Percentiles rank a stretch among this genome's conserved stretches.
These are phyloP conservation scores for Colletotrichum agaves DNA, from an alignment of 2,329 filamentous ascomycete species.

Conservation along the genomic window DNA sequence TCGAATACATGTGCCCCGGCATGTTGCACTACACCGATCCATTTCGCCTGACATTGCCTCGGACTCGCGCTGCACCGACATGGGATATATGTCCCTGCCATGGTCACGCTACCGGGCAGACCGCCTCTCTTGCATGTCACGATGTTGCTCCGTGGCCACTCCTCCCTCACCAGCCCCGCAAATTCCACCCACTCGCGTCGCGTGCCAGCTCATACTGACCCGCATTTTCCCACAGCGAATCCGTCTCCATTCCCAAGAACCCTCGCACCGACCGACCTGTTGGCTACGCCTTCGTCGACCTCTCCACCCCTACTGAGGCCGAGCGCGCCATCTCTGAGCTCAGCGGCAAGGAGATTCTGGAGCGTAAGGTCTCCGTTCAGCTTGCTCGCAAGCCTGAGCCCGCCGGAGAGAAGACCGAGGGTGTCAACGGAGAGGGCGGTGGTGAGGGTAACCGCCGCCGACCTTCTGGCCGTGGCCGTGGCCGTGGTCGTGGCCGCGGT, in stretches of 20 bases:
- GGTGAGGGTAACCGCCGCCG: conserved; percentile 74
- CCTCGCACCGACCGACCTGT: conserved; percentile 98
- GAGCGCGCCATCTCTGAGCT: conserved; percentile 95
- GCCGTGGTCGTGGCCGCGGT: conserved; percentile 75
- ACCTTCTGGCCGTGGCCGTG: conserved; percentile 72
- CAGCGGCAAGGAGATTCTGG: conserved; percentile 96
- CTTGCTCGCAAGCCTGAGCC: conserved; percentile 97
- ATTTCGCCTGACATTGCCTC: neutral
- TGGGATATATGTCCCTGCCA: neutral
- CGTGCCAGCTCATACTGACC: conserved; percentile 37
- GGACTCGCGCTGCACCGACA: neutral
- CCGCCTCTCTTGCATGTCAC: conserved; percentile 22
- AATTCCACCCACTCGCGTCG: conserved; percentile 35
- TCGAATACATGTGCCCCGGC: neutral
- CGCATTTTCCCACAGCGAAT: conserved; percentile 73
- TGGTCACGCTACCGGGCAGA: conserved; percentile 7
- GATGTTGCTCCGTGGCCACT: conserved; percentile 36
- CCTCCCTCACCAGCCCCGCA: conserved; percentile 32
- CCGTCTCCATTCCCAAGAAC: conserved; percentile 99
- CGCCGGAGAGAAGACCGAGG: conserved; percentile 79
- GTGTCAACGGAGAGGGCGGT: conserved; percentile 78
- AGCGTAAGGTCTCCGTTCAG: conserved; percentile 99
- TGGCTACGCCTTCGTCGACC: conserved; percentile 98
- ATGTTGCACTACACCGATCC: neutral
- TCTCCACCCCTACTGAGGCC: conserved; percentile 92